phyloP scores from a whole-genome alignment of 2,329 filamentous ascomycete species.

The Setomelanomma holmii region DNA sequence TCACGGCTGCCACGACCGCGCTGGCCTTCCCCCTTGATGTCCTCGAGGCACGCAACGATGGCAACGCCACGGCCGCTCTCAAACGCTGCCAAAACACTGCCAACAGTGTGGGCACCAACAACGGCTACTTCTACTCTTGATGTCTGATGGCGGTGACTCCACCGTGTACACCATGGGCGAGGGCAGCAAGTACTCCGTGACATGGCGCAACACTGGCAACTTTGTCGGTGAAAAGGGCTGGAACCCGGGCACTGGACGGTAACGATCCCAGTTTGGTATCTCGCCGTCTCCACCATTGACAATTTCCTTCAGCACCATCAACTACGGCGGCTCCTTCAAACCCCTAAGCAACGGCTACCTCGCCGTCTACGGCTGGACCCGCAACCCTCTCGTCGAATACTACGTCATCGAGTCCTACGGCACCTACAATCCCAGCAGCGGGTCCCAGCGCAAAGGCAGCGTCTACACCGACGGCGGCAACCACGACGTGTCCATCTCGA shows the following conservation, averaged over 20 bases:
- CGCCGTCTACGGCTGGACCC: conserved; percentile 64
- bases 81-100: conserved; percentile 43
- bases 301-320: conserved; percentile 16
- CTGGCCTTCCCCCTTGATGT: conserved; percentile 27
- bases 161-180: conserved; percentile 30
- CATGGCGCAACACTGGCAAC: conserved; percentile 29
- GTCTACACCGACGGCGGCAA: conserved; percentile 59
- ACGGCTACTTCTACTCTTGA: conserved; percentile 64
- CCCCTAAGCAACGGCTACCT: conserved; percentile 32
- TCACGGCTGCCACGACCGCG: conserved; percentile 18
- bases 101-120: conserved; percentile 56
- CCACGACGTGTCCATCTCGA: conserved; percentile 60
- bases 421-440: conserved; percentile 54
- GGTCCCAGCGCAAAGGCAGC: conserved; percentile 54
- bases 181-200: conserved; percentile 27
- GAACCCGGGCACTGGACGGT: conserved; percentile 56
- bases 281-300: background rate
- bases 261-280: background rate
- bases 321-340: conserved; percentile 29
- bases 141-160: conserved; percentile 58
- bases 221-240: conserved; percentile 40
- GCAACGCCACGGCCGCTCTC: conserved; percentile 22
- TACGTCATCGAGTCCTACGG: conserved; percentile 63
- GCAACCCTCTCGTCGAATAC: conserved; percentile 61
- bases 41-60: conserved; percentile 27